Percentiles rank a stretch among this genome's conserved stretches.
phyloP scores from a whole-genome alignment of 2,329 filamentous ascomycete species.

The Talaromyces sp. region DNA sequence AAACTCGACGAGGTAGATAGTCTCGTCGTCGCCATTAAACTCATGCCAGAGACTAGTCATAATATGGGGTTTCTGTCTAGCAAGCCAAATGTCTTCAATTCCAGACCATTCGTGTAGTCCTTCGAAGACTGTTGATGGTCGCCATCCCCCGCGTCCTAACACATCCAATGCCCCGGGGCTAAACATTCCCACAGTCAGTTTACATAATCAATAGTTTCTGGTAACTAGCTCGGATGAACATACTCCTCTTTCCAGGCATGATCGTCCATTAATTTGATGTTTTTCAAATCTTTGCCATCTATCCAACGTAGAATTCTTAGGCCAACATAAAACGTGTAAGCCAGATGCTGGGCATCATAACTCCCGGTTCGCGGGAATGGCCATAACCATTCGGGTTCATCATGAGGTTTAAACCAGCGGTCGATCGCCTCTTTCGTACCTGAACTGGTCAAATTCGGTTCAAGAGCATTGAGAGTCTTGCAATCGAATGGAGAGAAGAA shows the following conservation, averaged over 20 bases:
- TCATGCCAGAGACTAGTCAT: background rate
- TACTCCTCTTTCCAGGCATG: background rate
- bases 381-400: background rate
- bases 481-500: background rate
- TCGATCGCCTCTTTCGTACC: background rate
- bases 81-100: background rate
- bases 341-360: background rate
- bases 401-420: too few relatives aligned
- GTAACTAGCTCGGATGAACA: background rate
- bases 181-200: background rate
- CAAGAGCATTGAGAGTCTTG: background rate
- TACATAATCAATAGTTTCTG: background rate
- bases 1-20: background rate
- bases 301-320: background rate
- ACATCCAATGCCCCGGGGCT: background rate
- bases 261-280: background rate
- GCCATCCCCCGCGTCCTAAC: background rate
- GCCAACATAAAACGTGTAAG: background rate
- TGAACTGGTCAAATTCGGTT: background rate
- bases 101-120: background rate
- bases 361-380: background rate
- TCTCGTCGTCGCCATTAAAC: background rate
- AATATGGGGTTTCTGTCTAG: background rate
- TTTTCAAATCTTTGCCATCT: background rate
- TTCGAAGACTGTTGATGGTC: background rate